These are phyloP conservation scores for Cercospora berteroae DNA, from an alignment of 2,329 filamentous ascomycete species.

Conservation along the genomic window DNA sequence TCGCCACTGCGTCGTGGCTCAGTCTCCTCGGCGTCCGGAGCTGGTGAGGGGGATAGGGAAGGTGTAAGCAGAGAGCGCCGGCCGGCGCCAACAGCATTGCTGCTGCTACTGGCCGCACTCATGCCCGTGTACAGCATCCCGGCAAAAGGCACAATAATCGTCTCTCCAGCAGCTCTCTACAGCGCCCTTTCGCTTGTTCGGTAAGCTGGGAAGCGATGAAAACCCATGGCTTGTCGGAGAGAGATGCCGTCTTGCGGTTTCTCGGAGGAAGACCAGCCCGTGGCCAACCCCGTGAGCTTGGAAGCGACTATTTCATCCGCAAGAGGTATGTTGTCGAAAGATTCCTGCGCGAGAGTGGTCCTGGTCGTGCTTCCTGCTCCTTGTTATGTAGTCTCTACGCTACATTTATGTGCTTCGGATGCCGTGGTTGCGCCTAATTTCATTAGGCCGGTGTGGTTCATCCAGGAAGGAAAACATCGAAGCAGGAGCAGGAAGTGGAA, in stretches of 20 bases:
- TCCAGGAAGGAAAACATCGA: not conserved
- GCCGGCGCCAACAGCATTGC: not conserved
- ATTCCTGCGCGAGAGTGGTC: not conserved
- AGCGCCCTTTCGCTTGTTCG: not conserved
- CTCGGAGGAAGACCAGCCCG: not conserved
- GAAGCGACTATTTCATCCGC: not conserved
- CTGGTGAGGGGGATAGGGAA: not conserved
- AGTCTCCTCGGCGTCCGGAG: not conserved
- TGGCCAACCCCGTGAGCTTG: not conserved
- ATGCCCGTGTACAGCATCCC: not conserved
- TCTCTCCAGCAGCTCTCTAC: not conserved
- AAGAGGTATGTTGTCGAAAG: not conserved
- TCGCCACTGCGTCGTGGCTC: not conserved
- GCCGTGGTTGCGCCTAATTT: not conserved
- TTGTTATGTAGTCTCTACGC: not conserved
- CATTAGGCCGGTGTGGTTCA: not conserved
- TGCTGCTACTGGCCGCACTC: not conserved
- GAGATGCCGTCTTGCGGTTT: not conserved
- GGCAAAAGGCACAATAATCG: not conserved
- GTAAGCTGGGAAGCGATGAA: not conserved
- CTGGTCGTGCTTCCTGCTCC: not conserved
- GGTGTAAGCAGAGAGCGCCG: slow-evolving; percentile 9
- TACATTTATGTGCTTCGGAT: not conserved
- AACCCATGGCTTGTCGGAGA: not conserved
- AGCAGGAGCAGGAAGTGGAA: not conserved